Percentiles rank a stretch among this genome's conserved stretches.
These are phyloP conservation scores for Acanthamoeba sp. DNA, from an alignment of 208 protist species.

Conservation along the genomic window DNA sequence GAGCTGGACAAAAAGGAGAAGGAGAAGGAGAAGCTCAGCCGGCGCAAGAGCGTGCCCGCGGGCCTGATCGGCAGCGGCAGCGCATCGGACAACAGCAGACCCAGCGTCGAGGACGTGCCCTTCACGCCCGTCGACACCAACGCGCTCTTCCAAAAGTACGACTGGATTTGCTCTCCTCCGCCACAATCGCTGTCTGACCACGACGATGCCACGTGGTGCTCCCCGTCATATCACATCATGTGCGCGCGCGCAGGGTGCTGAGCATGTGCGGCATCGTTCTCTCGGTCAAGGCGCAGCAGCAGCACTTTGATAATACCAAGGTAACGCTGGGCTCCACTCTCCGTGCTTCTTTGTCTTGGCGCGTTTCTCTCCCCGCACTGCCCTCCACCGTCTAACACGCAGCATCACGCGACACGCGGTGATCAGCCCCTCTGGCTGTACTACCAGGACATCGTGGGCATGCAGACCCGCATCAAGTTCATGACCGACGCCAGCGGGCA, in stretches of 20 bases:
- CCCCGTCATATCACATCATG: no score
- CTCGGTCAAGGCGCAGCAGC: conserved; percentile 69
- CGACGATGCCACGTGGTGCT: no score
- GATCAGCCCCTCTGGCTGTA: conserved; percentile 33
- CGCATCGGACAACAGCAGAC: background rate
- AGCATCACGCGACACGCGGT: background rate
- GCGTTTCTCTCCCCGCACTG: background rate
- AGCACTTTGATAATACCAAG: conserved; percentile 60
- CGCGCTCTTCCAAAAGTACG: conserved; percentile 33
- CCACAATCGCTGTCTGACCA: no score
- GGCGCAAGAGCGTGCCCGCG: conserved; percentile 1
- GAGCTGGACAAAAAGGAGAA: conserved; percentile 33
- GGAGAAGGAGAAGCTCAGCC: conserved; percentile 36
- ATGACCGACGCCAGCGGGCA: conserved; percentile 48
- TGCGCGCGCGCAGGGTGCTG: background rate
- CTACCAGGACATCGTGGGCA: conserved; percentile 73
- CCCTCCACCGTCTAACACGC: no score
- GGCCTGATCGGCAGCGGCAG: background rate
- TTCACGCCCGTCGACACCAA: conserved; percentile 12
- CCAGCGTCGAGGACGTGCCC: conserved; percentile 1
- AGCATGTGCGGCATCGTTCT: conserved; percentile 64
- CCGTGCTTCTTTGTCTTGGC: background rate
- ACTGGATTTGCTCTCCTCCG: background rate
- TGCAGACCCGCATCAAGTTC: conserved; percentile 74
- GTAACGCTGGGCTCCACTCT: background rate